Conservation (phyloP, 2,329 filamentous ascomycete species). For the Coleophoma cylindrospora region DNA sequence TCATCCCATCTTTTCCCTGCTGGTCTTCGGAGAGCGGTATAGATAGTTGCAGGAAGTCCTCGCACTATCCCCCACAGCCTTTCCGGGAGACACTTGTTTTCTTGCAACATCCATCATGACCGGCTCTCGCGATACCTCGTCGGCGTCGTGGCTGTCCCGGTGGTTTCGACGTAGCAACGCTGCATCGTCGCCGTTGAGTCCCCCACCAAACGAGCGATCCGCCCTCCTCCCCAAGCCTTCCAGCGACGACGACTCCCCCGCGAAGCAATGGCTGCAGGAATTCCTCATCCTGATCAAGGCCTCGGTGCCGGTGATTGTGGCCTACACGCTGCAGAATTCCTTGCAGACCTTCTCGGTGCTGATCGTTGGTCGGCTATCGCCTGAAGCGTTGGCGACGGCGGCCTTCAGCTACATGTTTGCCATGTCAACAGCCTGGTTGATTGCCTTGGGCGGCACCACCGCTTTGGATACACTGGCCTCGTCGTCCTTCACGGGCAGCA, state of each 20-base stretch:
- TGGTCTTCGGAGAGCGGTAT: too few relatives aligned
- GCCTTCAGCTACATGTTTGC: conserved; percentile 94
- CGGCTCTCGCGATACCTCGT: conserved; percentile 15
- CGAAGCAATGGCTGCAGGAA: conserved; percentile 43
- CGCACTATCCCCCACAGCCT: too few relatives aligned
- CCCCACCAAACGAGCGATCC: conserved; percentile 23
- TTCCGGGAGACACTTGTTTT: too few relatives aligned
- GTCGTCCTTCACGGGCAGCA: conserved; percentile 75
- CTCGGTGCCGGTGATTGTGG: conserved; percentile 74
- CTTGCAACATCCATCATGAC: conserved; percentile 8
- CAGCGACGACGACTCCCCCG: conserved; percentile 16
- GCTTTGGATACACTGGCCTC: conserved; percentile 82
- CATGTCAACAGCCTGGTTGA: conserved; percentile 83
- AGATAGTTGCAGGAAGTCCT: too few relatives aligned
- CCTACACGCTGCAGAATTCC: conserved; percentile 81
- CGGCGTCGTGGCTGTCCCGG: conserved; percentile 18
- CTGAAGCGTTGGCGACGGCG: conserved; percentile 74
- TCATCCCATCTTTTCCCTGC: too few relatives aligned
- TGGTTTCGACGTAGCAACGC: conserved; percentile 13
- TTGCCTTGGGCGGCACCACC: conserved; percentile 79
- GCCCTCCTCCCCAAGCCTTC: conserved; percentile 18
- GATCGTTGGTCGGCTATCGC: conserved; percentile 73
- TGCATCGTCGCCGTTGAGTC: conserved; percentile 11
- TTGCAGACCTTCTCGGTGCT: conserved; percentile 79
- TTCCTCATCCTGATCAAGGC: conserved; percentile 63